Conservation (phyloP, 2,329 filamentous ascomycete genomes). For the Phialophora expanda region DNA sequence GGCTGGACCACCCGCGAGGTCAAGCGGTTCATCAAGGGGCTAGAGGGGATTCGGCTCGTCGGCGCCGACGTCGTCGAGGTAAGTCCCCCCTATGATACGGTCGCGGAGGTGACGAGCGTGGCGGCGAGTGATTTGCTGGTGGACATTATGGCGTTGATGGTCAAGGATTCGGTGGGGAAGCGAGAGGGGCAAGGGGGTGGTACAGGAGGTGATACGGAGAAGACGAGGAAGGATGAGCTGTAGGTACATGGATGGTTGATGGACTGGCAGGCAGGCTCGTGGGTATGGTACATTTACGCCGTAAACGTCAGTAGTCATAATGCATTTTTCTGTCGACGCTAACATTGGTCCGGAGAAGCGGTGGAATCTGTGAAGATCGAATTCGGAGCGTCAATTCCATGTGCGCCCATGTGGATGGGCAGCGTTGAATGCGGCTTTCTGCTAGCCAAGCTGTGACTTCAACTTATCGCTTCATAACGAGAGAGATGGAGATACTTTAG, state of each 20-base stretch:
- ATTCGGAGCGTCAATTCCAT: neutral
- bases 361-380: neutral
- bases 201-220: neutral
- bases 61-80: slow-evolving; percentile 42
- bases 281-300: neutral
- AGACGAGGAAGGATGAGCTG: slow-evolving; percentile 30
- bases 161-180: slow-evolving; percentile 33
- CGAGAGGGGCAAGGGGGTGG: neutral
- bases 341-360: neutral
- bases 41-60: slow-evolving; percentile 39
- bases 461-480: neutral
- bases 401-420: neutral
- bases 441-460: neutral
- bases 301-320: neutral
- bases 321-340: neutral
- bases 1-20: slow-evolving; percentile 42
- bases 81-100: slow-evolving; percentile 39
- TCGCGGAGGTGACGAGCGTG: slow-evolving; percentile 41
- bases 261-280: neutral
- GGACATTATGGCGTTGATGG: slow-evolving; percentile 43
- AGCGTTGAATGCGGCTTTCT: neutral
- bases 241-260: neutral
- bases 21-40: slow-evolving; percentile 38
- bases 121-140: slow-evolving; percentile 43
- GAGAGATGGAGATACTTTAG: neutral